These are phyloP conservation scores for Saccharomyces pastorianus DNA, from an alignment of 1,139 yeast genomes.

Conservation along the genomic window DNA sequence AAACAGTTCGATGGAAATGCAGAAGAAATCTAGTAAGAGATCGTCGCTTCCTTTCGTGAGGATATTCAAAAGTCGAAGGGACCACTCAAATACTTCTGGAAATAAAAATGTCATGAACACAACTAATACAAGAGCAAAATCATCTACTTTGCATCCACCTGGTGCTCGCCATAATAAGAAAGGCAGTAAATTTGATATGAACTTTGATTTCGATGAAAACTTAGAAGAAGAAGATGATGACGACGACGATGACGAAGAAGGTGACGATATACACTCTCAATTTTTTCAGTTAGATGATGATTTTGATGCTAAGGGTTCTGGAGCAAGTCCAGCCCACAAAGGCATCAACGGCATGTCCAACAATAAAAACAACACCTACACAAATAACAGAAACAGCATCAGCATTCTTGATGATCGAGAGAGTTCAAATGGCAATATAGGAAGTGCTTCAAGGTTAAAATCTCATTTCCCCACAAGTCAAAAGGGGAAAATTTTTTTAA, in stretches of 20 bases:
- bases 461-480: constrained; percentile 12
- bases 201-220: constrained; percentile 27
- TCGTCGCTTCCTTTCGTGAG: constrained; percentile 15
- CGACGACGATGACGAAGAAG: constrained; percentile 30
- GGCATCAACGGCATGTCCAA: constrained; percentile 4
- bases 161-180: constrained; percentile 4
- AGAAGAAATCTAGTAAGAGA: constrained; percentile 9
- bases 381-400: constrained; percentile 3
- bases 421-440: constrained; percentile 4
- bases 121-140: not conserved
- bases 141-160: constrained; percentile 1
- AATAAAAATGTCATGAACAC: constrained; percentile 2
- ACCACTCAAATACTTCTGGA: constrained; percentile 3
- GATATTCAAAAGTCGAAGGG: constrained; percentile 17
- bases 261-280: constrained; percentile 17
- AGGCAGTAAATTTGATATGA: constrained; percentile 20
- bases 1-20: not conserved
- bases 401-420: not conserved
- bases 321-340: constrained; percentile 2
- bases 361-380: not conserved
- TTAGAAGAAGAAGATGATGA: constrained; percentile 29
- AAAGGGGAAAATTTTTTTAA: constrained; percentile 6
- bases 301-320: constrained; percentile 6
- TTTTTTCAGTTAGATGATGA: constrained; percentile 18
- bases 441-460: constrained; percentile 13